Evolutionary conservation across 805 yeast genomes (phyloP), one percentile per base, ranked within the genome.

Genomic region (Saturnispora zaruensis): DNA sequence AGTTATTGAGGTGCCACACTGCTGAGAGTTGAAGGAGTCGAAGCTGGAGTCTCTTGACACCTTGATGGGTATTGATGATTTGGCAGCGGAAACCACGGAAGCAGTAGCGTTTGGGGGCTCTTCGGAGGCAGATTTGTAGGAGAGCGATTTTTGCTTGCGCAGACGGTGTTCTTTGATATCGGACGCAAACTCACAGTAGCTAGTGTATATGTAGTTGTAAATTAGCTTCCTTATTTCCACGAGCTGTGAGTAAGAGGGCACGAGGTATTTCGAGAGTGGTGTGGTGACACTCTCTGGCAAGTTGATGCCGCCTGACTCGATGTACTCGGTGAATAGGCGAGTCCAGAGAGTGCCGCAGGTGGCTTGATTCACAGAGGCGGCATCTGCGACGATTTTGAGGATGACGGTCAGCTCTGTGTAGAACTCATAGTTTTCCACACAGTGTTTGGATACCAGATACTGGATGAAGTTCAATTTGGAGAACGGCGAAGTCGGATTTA

Each of bases 361-460:
- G 42, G 16, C 34, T 23, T 25, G 30, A 13, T 34, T 7, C 4
- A 20, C 13, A 24, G 53, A 57, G n/a, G 52, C 30, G 11, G 51
- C 49, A 16, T 49, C 41, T 9, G 47, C 45, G 6, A 52, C 51
- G 21, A 49, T 50, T 2, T 49, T 34, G 3, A 59, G 51, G 26
- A 67, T 56, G 28, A 45, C 46, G 5, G 53, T 51, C 16, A 66
- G 50, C 25, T 63, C 64, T 23, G 59, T 41, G 43, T 58, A 65
- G 50, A 67, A 66, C 40, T 67, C 70, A 20, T 66, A 57, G 45
- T 66, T 67, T 51, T 67, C 71, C 3, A 61, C 36, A 52, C 71
- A 66, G 50, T 66, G 69, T 41, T 63, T 60, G 28, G 59, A 56
- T 2, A 58, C 50, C 26, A 67, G 55, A 45, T 59, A 67, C 43